phyloP scores from a whole-genome alignment of 495 filamentous ascomycete species.

The Aspergillus nidulans region DNA sequence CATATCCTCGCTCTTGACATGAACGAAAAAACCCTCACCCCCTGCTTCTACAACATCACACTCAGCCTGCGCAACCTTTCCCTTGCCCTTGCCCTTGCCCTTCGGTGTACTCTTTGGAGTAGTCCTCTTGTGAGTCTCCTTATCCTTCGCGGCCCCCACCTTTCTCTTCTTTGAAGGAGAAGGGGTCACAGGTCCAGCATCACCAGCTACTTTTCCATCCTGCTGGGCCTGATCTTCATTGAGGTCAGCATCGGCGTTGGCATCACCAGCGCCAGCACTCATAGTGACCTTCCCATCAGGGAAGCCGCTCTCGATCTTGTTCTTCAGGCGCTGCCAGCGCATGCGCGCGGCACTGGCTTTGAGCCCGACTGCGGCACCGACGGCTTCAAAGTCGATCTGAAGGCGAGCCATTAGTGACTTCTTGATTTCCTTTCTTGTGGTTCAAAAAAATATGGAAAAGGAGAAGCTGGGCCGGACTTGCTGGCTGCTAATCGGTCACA shows the following conservation, averaged over 20 bases:
- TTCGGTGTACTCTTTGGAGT: not conserved
- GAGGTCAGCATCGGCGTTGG: not conserved
- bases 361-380: constrained; percentile 25
- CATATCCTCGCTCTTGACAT: not conserved
- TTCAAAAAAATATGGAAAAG: too few species aligned
- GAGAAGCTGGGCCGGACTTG: not conserved
- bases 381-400: constrained; percentile 37
- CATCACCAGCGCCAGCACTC: not conserved
- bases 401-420: too few species aligned
- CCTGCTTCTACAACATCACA: not conserved
- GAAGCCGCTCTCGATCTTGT: constrained; percentile 23
- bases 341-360: constrained; percentile 35
- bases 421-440: too few species aligned
- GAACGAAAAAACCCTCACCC: not conserved
- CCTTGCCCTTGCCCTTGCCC: not conserved
- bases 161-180: constrained; percentile 3
- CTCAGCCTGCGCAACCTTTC: not conserved
- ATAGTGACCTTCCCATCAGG: constrained; percentile 8
- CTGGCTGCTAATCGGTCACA: not conserved
- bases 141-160: not conserved
- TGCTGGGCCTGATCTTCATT: not conserved
- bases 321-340: constrained; percentile 31
- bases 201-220: not conserved
- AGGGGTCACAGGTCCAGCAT: not conserved
- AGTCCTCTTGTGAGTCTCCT: not conserved